phyloP scores from a whole-genome alignment of 345 rosid genomes.

The Noccaea caerulescens region DNA sequence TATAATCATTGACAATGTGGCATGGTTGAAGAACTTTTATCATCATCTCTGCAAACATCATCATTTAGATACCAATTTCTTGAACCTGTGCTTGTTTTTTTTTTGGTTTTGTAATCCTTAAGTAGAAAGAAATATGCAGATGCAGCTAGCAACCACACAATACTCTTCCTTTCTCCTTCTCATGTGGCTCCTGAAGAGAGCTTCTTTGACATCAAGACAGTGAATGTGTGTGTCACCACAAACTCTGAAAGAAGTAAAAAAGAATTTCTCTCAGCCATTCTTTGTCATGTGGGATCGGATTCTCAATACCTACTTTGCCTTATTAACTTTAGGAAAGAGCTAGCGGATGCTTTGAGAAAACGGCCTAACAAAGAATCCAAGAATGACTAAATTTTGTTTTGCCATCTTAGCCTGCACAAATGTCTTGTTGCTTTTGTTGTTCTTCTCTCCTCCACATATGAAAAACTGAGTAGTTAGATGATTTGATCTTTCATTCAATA shows the following conservation, averaged over 20 bases:
- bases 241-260: constrained; percentile 59
- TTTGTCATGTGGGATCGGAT: constrained; percentile 62
- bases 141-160: not conserved
- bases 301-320: constrained; percentile 62
- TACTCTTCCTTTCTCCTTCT: constrained; percentile 12
- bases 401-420: not conserved
- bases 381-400: constrained; percentile 39
- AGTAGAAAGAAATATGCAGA: not conserved
- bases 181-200: constrained; percentile 53
- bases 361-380: constrained; percentile 51
- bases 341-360: constrained; percentile 55
- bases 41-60: not conserved
- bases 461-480: constrained; percentile 8
- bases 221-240: constrained; percentile 55
- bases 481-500: constrained; percentile 17
- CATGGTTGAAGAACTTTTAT: no score
- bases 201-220: constrained; percentile 55
- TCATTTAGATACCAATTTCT: not conserved
- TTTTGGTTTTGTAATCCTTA: no score
- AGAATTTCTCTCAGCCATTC: constrained; percentile 66
- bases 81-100: not conserved
- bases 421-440: constrained; percentile 30
- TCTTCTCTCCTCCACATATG: constrained; percentile 37
- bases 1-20: no score
- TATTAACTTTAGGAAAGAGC: constrained; percentile 54